phyloP scores from a whole-genome alignment of 108 stramenopile genomes.

The Nitzschia sp. region DNA sequence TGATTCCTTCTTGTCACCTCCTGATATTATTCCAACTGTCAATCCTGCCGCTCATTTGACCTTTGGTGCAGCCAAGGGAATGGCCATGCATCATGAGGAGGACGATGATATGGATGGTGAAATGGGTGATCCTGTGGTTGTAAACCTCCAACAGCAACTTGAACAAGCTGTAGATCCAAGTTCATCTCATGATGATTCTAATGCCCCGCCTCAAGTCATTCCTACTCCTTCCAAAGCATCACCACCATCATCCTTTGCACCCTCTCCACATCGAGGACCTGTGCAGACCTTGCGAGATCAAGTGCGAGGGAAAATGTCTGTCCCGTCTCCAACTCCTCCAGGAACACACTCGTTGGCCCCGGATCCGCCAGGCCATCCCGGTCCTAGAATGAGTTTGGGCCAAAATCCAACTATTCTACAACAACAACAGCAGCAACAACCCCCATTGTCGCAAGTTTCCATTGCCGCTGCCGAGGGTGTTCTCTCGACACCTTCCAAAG shows the following conservation, averaged over 20 bases:
- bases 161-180: neutral
- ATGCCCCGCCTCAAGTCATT: neutral
- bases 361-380: no score
- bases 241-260: no score
- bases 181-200: neutral
- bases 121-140: neutral
- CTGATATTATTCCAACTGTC: neutral
- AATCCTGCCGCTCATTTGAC: constrained; percentile 22
- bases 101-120: neutral
- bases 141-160: constrained; percentile 2
- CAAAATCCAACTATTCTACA: no score
- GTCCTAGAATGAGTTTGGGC: no score
- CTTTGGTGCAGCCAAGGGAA: neutral
- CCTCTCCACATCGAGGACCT: neutral
- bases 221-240: no score
- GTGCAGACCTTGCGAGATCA: neutral
- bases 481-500: no score
- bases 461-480: no score
- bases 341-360: no score
- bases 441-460: no score
- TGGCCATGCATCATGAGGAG: neutral
- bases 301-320: neutral
- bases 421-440: no score
- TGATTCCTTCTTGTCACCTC: constrained; percentile 11
- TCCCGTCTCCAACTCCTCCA: no score